Base-by-base conservation (phyloP, 2,329 filamentous ascomycete genomes). In the Diaporthe humulicola region DNA sequence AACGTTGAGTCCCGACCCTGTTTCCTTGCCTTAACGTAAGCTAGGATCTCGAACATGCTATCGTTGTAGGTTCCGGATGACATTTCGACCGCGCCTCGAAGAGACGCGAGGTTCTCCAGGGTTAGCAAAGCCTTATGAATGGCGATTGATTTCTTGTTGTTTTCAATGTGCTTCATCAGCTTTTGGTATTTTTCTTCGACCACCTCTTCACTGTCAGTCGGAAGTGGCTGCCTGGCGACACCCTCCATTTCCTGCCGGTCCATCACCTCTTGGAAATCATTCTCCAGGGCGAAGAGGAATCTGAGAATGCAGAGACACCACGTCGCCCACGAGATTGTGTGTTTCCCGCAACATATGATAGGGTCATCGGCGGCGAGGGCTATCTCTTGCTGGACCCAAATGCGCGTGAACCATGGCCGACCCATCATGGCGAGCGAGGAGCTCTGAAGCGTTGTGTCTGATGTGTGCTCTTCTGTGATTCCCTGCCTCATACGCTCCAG, bases 311-410 rank as follows among this genome's bases (percentile, higher is more conserved):
- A 19, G n/a, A 30, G 38, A 36, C 8, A 38, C 36, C 25, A 57
- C 2, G 30, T 10, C 14, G 52, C 36, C 40, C 38, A 70, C n/a
- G 22, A 28, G 7, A 60, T 14, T 19, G 36, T 7, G 10, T 50
- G 33, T 3, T 33, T 33, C 0, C 72, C 72, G 22, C 72, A 74
- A 9, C 67, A 12, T 4, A 74, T 28, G 8, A 17, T 33, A 1
- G 72, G 72, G 19, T 74, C 38, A 10, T 1, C 1, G 7, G 25
- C 30, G 5, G 76, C 77, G 5, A 80, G 71, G 14, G 71, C 78
- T 33, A 78, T 73, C 72, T 80, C 79, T 61, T 80, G 79, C 45
- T 78, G 75, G 14, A 79, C 77, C 77, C 78, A 80, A 4, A 73
- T 75, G 45, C 79, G 78, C 25, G 57, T 60, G 54, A 76, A 76